These are phyloP conservation scores for Aspergillus tamarii DNA, from an alignment of 2,329 filamentous ascomycete genomes.

Conservation along the genomic window DNA sequence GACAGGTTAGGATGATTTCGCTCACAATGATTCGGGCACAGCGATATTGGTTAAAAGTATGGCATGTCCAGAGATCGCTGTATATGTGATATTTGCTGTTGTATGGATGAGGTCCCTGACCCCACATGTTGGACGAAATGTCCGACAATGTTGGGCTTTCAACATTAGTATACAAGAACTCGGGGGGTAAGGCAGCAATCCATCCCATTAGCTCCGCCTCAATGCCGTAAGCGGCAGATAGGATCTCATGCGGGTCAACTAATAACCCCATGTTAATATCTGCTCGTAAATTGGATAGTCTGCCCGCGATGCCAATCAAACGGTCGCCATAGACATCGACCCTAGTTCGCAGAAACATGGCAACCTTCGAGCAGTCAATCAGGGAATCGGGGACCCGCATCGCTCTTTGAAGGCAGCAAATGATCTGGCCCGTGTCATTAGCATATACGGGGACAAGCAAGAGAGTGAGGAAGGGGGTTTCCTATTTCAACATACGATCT, in stretches of 20 bases:
- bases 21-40: slow-evolving; percentile 60
- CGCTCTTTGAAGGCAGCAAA: slow-evolving; percentile 40
- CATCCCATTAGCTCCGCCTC: slow-evolving; percentile 40
- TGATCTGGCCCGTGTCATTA: slow-evolving; percentile 30
- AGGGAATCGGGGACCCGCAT: slow-evolving; percentile 35
- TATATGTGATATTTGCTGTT: slow-evolving; percentile 60
- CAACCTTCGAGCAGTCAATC: slow-evolving; percentile 34
- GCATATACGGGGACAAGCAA: not conserved
- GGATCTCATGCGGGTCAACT: slow-evolving; percentile 31
- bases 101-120: slow-evolving; percentile 41
- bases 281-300: slow-evolving; percentile 38
- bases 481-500: slow-evolving; percentile 50
- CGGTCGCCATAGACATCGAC: slow-evolving; percentile 33
- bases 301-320: slow-evolving; percentile 32
- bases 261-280: slow-evolving; percentile 33
- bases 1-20: slow-evolving; percentile 49
- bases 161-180: slow-evolving; percentile 32
- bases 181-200: slow-evolving; percentile 31
- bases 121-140: slow-evolving; percentile 40
- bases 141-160: slow-evolving; percentile 26
- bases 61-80: slow-evolving; percentile 56
- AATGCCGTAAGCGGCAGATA: slow-evolving; percentile 35
- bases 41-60: slow-evolving; percentile 63
- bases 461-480: not conserved
- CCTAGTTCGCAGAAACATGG: slow-evolving; percentile 33